Base-by-base conservation (phyloP, 2,329 filamentous ascomycete genomes). In the Colletotrichum sp. region DNA sequence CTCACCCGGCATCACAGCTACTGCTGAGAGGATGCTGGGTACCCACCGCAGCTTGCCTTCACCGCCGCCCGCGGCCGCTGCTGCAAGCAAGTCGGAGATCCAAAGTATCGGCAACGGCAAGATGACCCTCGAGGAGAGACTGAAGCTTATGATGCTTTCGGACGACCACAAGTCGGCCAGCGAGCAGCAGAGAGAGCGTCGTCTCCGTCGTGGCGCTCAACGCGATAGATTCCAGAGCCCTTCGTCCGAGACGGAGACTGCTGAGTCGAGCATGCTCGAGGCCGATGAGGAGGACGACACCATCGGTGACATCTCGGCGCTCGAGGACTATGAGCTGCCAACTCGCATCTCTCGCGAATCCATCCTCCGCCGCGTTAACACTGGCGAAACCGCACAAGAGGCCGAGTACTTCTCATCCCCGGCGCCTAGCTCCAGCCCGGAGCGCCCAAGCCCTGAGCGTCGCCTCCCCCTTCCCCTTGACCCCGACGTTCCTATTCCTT, bases 281-380 rank as follows among this genome's bases (percentile, higher is more conserved):
- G 83, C 82, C 12, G 86, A 88, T 15, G 91, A 92, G 78, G 90
- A 89, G 57, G 91, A 93, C 24, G 90, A 93, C 71, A 89, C 89
- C 3, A 81, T 92, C 59, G 92, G 90, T 62, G 92, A 94, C 71
- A 83, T 93, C 79, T 90, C 90, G 69, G 85, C 89, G 13, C 84
- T 93, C 72, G 88, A 90, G 76, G 91, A 93, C 74, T 94, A 93
- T 79, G 89, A 94, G 78, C 86, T 94, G 16, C 95, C 93, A 21
- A 90, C 94, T 13, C 94, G 94, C 71, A 98, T 99, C 81, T 98
- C 96, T 10, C 92, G 96, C 49, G 97, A 99, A 83, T 98, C 96
- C 0, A 99, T 99, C 79, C 88, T 99, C 80, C 93, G 95, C 69
- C 95, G 96, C 77, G 93, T 98, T 71, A 95, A 97, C 82, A 95